phyloP scores from a whole-genome alignment of 2,329 filamentous ascomycete genomes.

The Juglanconis sp. region DNA sequence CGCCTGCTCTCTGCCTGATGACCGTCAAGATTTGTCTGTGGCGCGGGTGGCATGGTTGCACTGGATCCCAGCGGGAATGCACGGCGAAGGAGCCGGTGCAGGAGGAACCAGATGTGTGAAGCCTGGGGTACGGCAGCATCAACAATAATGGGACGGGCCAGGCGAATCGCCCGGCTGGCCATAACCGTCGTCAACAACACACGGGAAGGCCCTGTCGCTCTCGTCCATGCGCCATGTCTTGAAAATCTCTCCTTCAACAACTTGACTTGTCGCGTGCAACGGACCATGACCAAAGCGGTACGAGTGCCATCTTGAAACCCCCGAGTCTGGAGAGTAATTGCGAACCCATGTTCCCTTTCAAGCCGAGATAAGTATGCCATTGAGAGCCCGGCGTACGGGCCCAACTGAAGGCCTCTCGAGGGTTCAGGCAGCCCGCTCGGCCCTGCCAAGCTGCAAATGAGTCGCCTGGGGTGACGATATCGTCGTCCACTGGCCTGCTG shows the following conservation, averaged over 20 bases:
- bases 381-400: background rate
- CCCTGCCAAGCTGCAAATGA: slow-evolving; percentile 3
- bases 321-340: slow-evolving; percentile 3
- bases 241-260: background rate
- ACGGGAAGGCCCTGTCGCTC: background rate
- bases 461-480: too few relatives aligned
- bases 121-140: background rate
- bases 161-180: slow-evolving; percentile 4
- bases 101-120: background rate
- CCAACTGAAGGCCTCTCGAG: slow-evolving; percentile 5
- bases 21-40: background rate
- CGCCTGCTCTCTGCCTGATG: background rate
- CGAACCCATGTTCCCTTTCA: slow-evolving; percentile 4
- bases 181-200: background rate
- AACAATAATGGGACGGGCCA: background rate
- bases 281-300: background rate
- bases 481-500: background rate
- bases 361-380: slow-evolving; percentile 6
- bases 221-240: background rate
- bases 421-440: background rate
- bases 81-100: slow-evolving; percentile 1
- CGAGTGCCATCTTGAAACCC: slow-evolving; percentile 14
- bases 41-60: background rate
- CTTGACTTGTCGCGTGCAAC: background rate
- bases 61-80: background rate